Evolutionary conservation across 768 basidiomycete genomes (phyloP).

Genomic region (Mycena crocata): DNA sequence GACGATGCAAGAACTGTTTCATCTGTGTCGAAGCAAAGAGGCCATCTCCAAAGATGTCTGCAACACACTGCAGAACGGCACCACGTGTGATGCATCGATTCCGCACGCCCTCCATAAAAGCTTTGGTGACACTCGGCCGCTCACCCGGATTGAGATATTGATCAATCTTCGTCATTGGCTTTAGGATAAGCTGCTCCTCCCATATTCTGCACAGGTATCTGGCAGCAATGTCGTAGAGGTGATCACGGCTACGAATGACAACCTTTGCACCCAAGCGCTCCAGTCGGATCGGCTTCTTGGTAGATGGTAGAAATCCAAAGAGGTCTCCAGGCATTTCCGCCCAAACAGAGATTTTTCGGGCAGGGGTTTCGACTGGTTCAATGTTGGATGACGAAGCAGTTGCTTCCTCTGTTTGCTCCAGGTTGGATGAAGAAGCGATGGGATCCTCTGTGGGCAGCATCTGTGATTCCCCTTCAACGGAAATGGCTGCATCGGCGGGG

Average conservation of each 20-base stretch:
- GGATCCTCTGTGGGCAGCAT: too few relatives aligned
- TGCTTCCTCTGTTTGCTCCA: too few relatives aligned
- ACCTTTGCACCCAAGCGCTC: neutral
- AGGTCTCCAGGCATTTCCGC: neutral
- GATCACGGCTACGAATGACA: neutral
- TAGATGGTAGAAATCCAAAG: neutral
- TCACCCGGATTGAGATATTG: neutral
- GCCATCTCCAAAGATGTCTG: slow-evolving; percentile 13
- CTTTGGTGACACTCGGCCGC: neutral
- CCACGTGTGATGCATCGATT: slow-evolving; percentile 12
- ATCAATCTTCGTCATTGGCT: slow-evolving; percentile 9
- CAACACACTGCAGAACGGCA: slow-evolving; percentile 7
- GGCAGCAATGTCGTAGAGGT: neutral
- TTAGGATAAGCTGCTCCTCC: slow-evolving; percentile 16
- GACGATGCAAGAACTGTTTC: neutral
- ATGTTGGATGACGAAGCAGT: too few relatives aligned
- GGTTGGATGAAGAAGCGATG: too few relatives aligned
- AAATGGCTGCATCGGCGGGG: too few relatives aligned
- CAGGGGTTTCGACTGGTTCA: too few relatives aligned
- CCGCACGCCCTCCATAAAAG: neutral
- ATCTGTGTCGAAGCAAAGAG: neutral
- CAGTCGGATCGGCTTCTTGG: neutral
- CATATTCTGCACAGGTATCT: slow-evolving; percentile 9
- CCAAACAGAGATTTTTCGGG: too few relatives aligned
- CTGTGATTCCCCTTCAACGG: too few relatives aligned